These are phyloP conservation scores for Chrysanthemum lavandulifolium DNA, from an alignment of 129 eudicot species.

Conservation along the genomic window DNA sequence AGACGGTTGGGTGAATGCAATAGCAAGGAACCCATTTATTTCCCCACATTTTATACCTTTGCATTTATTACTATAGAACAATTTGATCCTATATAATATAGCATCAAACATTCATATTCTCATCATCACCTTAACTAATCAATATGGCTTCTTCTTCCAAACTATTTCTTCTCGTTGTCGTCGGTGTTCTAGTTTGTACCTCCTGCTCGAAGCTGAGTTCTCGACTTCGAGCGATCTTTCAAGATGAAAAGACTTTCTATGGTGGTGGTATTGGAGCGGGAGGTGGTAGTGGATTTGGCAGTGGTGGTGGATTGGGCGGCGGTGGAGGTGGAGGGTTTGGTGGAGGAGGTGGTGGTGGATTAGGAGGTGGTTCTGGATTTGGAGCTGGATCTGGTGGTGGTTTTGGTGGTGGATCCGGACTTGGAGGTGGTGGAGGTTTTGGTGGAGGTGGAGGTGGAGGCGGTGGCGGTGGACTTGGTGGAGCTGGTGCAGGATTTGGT, in stretches of 20 bases:
- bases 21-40: constrained; percentile 22
- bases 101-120: constrained; percentile 7
- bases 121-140: constrained; percentile 14
- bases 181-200: constrained; percentile 41
- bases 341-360: constrained; percentile 39
- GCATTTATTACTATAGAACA: constrained; percentile 21
- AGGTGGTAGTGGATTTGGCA: constrained; percentile 25
- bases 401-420: constrained; percentile 36
- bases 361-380: constrained; percentile 35
- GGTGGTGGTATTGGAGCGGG: constrained; percentile 24
- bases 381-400: constrained; percentile 42
- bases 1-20: constrained; percentile 30
- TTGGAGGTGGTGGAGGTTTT: constrained; percentile 37
- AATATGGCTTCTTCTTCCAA: constrained; percentile 36
- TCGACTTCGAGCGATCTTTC: constrained; percentile 8
- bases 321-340: constrained; percentile 40
- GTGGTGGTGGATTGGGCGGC: constrained; percentile 21
- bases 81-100: constrained; percentile 16
- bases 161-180: constrained; percentile 34
- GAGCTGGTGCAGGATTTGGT: constrained; percentile 34
- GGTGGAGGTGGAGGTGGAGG: constrained; percentile 31
- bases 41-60: constrained; percentile 21
- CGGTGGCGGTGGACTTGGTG: constrained; percentile 34
- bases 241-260: constrained; percentile 32
- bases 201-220: constrained; percentile 36